Percentiles rank a stretch among this genome's conserved stretches.
phyloP scores from a whole-genome alignment of 2,329 filamentous ascomycete species.

The Neoarthrinium moseri region DNA sequence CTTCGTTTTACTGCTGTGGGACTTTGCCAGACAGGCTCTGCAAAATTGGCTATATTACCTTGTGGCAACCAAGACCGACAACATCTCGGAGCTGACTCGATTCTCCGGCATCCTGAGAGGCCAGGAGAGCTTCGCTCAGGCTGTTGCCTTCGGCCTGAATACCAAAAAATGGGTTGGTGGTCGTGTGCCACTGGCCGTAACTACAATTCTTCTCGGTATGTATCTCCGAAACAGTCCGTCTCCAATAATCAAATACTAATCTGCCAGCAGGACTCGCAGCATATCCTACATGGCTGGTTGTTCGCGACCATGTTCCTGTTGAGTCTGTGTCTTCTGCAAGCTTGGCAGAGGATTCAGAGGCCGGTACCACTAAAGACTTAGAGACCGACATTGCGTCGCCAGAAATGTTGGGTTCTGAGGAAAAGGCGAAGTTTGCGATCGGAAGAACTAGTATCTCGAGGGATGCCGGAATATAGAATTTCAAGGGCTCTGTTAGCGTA shows the following conservation, averaged over 20 bases:
- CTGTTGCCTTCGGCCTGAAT: conserved; percentile 37
- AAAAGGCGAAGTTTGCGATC: conserved; percentile 17
- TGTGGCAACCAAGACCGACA: conserved; percentile 52
- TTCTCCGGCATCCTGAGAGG: conserved; percentile 38
- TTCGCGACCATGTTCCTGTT: conserved; percentile 26
- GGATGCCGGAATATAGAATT: conserved; percentile 10
- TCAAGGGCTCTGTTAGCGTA: no score
- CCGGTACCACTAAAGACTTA: conserved; percentile 9
- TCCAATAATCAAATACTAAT: background rate
- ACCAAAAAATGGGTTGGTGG: conserved; percentile 36
- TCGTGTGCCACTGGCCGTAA: conserved; percentile 35
- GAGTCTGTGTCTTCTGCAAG: conserved; percentile 14
- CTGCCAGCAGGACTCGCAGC: conserved; percentile 22
- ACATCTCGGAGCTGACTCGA: conserved; percentile 49
- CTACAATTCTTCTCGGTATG: conserved; percentile 37
- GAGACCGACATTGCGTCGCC: conserved; percentile 16
- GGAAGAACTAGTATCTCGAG: conserved; percentile 13
- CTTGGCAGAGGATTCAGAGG: conserved; percentile 9
- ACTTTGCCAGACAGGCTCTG: conserved; percentile 48
- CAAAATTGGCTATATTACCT: conserved; percentile 59
- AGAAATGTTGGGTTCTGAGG: conserved; percentile 9
- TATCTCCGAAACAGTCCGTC: background rate
- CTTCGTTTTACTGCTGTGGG: conserved; percentile 64
- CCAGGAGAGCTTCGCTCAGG: conserved; percentile 40
- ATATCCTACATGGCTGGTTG: conserved; percentile 29